phyloP scores from a whole-genome alignment of 1,284 basidiomycete genomes.

The Grifola frondosa region DNA sequence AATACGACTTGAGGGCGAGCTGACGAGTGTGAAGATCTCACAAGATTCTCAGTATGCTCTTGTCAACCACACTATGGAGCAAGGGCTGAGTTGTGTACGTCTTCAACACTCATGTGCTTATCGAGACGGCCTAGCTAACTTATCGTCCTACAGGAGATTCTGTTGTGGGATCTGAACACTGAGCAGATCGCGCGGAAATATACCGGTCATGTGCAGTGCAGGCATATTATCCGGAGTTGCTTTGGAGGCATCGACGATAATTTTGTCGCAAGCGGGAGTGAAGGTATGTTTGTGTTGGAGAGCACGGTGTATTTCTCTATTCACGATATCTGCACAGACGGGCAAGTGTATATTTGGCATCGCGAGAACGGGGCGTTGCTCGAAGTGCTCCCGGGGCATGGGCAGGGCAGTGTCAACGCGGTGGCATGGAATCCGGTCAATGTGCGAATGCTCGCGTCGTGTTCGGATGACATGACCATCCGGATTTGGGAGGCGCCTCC shows the following conservation, averaged over 20 bases:
- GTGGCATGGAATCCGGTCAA: slow-evolving; percentile 95
- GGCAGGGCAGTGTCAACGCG: slow-evolving; percentile 86
- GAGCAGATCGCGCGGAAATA: slow-evolving; percentile 76
- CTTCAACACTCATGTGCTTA: slow-evolving; percentile 8
- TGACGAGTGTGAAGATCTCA: slow-evolving; percentile 88
- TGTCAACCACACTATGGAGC: slow-evolving; percentile 77
- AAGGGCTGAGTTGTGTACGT: slow-evolving; percentile 42
- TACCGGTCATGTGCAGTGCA: slow-evolving; percentile 77
- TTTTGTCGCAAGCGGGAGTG: slow-evolving; percentile 92
- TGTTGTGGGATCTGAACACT: slow-evolving; percentile 79
- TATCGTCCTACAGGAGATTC: slow-evolving; percentile 68
- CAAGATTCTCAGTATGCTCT: slow-evolving; percentile 85
- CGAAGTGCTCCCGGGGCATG: slow-evolving; percentile 84
- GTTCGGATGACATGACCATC: slow-evolving; percentile 85
- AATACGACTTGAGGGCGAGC: slow-evolving; percentile 69
- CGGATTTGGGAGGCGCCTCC: slow-evolving; percentile 79
- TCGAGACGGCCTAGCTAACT: not conserved
- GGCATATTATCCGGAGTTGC: slow-evolving; percentile 87
- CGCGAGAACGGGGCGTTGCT: slow-evolving; percentile 80
- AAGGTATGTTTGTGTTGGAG: slow-evolving; percentile 60
- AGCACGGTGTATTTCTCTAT: too few species aligned
- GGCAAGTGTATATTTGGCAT: slow-evolving; percentile 95
- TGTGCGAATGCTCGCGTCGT: slow-evolving; percentile 89
- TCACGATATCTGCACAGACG: too few species aligned
- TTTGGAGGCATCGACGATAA: slow-evolving; percentile 92